Conservation (phyloP, 805 yeast genomes). For the Pichia paraexigua region DNA sequence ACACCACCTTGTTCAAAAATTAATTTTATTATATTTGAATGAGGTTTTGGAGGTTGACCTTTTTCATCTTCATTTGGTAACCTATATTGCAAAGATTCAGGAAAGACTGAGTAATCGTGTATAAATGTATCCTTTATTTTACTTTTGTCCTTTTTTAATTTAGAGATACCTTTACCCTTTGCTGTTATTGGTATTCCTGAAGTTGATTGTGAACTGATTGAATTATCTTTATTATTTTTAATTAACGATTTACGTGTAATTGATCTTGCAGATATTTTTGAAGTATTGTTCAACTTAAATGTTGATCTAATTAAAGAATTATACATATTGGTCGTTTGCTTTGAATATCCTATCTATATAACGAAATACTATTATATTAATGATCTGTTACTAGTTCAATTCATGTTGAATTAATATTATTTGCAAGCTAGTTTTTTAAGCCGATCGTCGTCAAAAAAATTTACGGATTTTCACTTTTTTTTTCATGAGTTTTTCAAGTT, state of each 20-base stretch:
- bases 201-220: slow-evolving; percentile 1
- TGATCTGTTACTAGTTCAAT: neutral
- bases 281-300: neutral
- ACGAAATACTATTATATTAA: too few species aligned
- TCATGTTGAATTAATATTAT: neutral
- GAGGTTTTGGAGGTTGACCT: slow-evolving; percentile 14
- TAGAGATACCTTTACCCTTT: slow-evolving; percentile 10
- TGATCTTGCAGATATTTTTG: neutral
- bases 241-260: slow-evolving; percentile 10
- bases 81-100: slow-evolving; percentile 24
- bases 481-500: neutral
- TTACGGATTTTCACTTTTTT: neutral
- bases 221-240: slow-evolving; percentile 1
- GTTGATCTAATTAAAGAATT: neutral
- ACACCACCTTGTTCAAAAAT: slow-evolving; percentile 30
- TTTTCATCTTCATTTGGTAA: slow-evolving; percentile 21
- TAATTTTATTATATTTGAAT: slow-evolving; percentile 19
- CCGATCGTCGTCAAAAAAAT: neutral
- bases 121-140: slow-evolving; percentile 17
- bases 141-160: slow-evolving; percentile 9
- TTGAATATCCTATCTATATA: too few species aligned
- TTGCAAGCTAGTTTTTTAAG: neutral
- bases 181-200: slow-evolving; percentile 2
- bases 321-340: neutral
- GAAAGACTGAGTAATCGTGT: slow-evolving; percentile 30